Base-by-base conservation (phyloP, 768 basidiomycete species). In the Lactarius hengduanensis region DNA sequence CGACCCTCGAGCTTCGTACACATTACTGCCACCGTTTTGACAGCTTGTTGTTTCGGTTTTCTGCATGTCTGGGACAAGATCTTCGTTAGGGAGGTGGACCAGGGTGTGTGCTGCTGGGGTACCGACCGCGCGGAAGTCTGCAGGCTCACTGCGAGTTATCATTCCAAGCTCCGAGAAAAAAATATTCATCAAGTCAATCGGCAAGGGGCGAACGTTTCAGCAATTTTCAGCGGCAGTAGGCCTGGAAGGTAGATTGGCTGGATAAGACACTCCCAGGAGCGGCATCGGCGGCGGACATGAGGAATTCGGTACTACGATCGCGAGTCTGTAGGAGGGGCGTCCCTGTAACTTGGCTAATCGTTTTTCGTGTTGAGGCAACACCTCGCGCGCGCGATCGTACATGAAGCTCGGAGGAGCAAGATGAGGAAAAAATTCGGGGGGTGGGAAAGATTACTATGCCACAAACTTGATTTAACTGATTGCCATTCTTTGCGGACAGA, bases 51-150 rank as follows among this genome's bases (percentile, higher is more conserved):
- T 18, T 45, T 50, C 28, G 36, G 26, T 32, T 22, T 34, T 28
- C 57, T 41, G 38, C 60, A 53, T 36, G 47, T 22, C 15, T 4
- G 18, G 57, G 54, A 38, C 18, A 45, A n/a, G 47, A 50, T 57
- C 18, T n/a, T 40, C 13, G 55, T 15, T 13, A 36, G 22, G 43
- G 30, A 26, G 28, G 40, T 36, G 4, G 9, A 32, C 40, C 15
- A 40, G 40, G 41, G 32, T 34, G n/a, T 4, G 36, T 18, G 38
- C 30, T 58, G 7, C 18, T 16, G 43, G 15, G 45, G 50, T 50
- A 63, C 41, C 28, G 40, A 63, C 57, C 66, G 57, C 62, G 28
- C 53, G 62, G 66, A 56, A 47, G 66, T 60, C 53, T 56, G 66
- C 62, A 63, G 57, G 62, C 62, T 58, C 20, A 62, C 38, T 50